Conservation (phyloP, 352 stramenopile species). For the Globisporangium abappressorium region DNA sequence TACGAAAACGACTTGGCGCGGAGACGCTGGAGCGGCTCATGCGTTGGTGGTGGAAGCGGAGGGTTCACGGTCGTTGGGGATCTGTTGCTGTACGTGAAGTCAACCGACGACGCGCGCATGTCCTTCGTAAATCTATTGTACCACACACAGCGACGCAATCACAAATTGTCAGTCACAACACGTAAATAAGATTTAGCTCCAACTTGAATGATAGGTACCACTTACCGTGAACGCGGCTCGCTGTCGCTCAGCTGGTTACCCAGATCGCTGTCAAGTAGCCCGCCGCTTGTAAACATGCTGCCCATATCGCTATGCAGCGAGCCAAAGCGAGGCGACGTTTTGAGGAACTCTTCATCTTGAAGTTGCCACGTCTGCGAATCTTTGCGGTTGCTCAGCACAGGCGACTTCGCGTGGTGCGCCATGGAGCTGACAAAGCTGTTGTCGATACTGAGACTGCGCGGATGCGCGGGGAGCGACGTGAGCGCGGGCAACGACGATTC, state of each 20-base stretch:
- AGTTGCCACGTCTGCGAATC: slow-evolving; percentile 68
- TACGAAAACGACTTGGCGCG: slow-evolving; percentile 79
- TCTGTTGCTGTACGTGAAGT: slow-evolving; percentile 52
- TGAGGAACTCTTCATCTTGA: slow-evolving; percentile 63
- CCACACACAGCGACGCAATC: neutral
- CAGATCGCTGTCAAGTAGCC: slow-evolving; percentile 12
- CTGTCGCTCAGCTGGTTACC: slow-evolving; percentile 19
- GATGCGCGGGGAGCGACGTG: slow-evolving; percentile 36
- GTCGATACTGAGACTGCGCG: slow-evolving; percentile 45
- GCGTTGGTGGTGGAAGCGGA: slow-evolving; percentile 55
- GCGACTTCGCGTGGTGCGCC: slow-evolving; percentile 50
- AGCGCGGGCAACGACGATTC: slow-evolving; percentile 48
- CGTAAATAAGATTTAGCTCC: too few relatives aligned
- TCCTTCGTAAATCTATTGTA: slow-evolving; percentile 47
- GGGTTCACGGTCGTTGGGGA: slow-evolving; percentile 51
- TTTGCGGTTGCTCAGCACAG: slow-evolving; percentile 52
- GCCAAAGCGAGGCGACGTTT: slow-evolving; percentile 50
- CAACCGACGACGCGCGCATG: slow-evolving; percentile 66
- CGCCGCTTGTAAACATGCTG: slow-evolving; percentile 11
- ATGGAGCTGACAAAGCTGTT: slow-evolving; percentile 27
- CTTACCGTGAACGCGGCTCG: slow-evolving; percentile 16
- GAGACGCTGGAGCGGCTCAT: slow-evolving; percentile 60
- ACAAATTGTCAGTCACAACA: neutral
- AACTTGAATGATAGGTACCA: too few relatives aligned
- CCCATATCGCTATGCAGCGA: slow-evolving; percentile 15